Evolutionary conservation across 2,329 filamentous ascomycete genomes (phyloP).

Genomic region (Diaporthe citri): DNA sequence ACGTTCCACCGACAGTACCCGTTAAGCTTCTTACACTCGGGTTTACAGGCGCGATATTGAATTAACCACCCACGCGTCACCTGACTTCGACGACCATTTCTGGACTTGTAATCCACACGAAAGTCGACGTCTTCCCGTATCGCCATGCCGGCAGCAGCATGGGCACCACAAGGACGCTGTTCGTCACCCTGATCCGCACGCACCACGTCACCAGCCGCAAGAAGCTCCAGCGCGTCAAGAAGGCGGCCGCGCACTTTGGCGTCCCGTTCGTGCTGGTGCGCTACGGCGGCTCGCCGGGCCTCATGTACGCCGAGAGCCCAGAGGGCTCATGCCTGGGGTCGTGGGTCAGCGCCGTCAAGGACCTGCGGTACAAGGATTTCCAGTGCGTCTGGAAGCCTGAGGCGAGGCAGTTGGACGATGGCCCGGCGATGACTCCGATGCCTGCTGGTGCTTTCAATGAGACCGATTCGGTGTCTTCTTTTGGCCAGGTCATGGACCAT

Average conservation of each 20-base stretch:
- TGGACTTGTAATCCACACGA: too few relatives aligned
- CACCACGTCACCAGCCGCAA: constrained; percentile 87
- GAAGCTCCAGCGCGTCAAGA: constrained; percentile 72
- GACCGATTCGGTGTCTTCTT: constrained; percentile 73
- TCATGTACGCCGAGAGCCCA: constrained; percentile 80
- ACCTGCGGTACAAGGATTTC: constrained; percentile 79
- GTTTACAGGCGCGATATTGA: neutral
- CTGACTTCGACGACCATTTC: neutral
- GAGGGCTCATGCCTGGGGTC: constrained; percentile 65
- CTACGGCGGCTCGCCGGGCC: constrained; percentile 76
- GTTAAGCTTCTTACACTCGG: neutral
- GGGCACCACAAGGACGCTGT: constrained; percentile 41
- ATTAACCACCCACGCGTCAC: neutral
- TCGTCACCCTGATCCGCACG: constrained; percentile 76
- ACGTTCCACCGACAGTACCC: neutral
- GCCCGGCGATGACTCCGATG: neutral
- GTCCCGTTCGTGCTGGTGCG: constrained; percentile 75
- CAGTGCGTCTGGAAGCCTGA: constrained; percentile 70
- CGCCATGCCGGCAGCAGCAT: constrained; percentile 17
- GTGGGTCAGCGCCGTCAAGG: constrained; percentile 76
- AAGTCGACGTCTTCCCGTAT: too few relatives aligned
- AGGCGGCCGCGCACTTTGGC: constrained; percentile 71
- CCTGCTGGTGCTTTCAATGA: constrained; percentile 61
- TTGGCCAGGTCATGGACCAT: constrained; percentile 71
- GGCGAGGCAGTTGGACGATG: constrained; percentile 38